Percentiles rank a stretch among this genome's conserved stretches.
Evolutionary conservation across 768 basidiomycete species (phyloP).

Genomic region (Boletus patriciae): DNA sequence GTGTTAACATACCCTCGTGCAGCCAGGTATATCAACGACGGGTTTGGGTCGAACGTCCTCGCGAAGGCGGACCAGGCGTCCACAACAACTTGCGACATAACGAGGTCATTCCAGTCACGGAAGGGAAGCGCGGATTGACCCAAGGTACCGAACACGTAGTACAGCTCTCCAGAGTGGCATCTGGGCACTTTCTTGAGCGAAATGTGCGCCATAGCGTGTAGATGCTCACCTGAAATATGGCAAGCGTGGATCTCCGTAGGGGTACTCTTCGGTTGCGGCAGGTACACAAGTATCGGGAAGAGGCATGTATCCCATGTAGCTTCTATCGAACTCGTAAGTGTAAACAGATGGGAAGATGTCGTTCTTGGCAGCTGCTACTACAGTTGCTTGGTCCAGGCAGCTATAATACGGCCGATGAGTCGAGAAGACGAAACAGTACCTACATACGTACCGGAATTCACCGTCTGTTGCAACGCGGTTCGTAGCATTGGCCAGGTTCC

Average conservation of each 20-base stretch:
- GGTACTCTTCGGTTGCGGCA: slow-evolving; percentile 41
- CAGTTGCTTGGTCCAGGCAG: slow-evolving; percentile 47
- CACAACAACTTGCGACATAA: slow-evolving; percentile 42
- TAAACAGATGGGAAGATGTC: slow-evolving; percentile 43
- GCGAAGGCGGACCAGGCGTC: slow-evolving; percentile 51
- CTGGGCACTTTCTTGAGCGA: not conserved
- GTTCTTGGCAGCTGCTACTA: slow-evolving; percentile 42
- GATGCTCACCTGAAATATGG: slow-evolving; percentile 44
- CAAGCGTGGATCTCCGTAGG: slow-evolving; percentile 45
- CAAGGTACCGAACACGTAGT: slow-evolving; percentile 36
- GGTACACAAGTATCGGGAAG: slow-evolving; percentile 46
- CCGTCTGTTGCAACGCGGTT: slow-evolving; percentile 10
- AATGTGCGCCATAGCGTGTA: too few relatives aligned
- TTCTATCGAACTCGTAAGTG: slow-evolving; percentile 50
- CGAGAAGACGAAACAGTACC: not conserved
- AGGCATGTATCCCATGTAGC: slow-evolving; percentile 46
- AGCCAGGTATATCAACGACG: slow-evolving; percentile 38
- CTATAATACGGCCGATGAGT: not conserved
- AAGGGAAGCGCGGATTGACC: slow-evolving; percentile 42
- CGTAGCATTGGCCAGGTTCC: slow-evolving; percentile 2
- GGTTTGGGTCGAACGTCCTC: slow-evolving; percentile 49
- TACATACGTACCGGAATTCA: slow-evolving; percentile 3
- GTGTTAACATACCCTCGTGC: slow-evolving; percentile 42
- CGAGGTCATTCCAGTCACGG: slow-evolving; percentile 47
- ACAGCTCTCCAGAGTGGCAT: slow-evolving; percentile 36